These are phyloP conservation scores for Calvatia gigantea DNA, from an alignment of 768 basidiomycete species.

Conservation along the genomic window DNA sequence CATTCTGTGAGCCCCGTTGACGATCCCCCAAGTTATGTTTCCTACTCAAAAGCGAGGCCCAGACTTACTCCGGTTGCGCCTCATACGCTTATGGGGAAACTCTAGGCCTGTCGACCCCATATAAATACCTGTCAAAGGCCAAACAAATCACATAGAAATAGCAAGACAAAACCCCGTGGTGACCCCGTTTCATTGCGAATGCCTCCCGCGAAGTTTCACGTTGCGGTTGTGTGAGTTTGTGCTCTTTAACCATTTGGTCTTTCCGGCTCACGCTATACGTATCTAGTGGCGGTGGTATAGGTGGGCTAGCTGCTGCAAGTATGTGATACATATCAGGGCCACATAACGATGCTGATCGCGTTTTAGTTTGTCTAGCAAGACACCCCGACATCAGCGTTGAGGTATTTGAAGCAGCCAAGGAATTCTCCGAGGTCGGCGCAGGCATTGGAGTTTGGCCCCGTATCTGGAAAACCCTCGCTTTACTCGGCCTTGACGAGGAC, in stretches of 20 bases:
- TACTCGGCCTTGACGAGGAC: slow-evolving; percentile 36
- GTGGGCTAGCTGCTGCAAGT: slow-evolving; percentile 27
- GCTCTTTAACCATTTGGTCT: not conserved
- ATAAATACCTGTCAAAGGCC: not conserved
- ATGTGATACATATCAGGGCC: slow-evolving; percentile 8
- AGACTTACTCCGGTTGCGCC: not conserved
- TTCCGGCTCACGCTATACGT: not conserved
- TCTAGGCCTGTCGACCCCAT: not conserved
- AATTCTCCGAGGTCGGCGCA: slow-evolving; percentile 41
- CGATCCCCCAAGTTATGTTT: no score
- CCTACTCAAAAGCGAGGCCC: no score
- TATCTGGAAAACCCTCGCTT: slow-evolving; percentile 36
- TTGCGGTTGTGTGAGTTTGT: slow-evolving; percentile 17
- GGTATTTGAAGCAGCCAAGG: slow-evolving; percentile 40
- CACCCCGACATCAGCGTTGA: slow-evolving; percentile 37
- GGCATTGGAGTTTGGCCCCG: slow-evolving; percentile 41
- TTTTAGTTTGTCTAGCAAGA: slow-evolving; percentile 18
- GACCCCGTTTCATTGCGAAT: not conserved
- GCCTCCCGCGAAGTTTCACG: slow-evolving; percentile 14
- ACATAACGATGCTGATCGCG: not conserved
- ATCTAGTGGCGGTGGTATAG: slow-evolving; percentile 29
- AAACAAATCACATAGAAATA: slow-evolving; percentile 3
- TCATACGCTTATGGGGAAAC: not conserved
- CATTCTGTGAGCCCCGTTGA: no score
- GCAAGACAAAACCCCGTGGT: not conserved